A percentile compares a stretch with the other conserved stretches of the same genome.
These are phyloP conservation scores for Apiotrichum sp. DNA, from an alignment of 1,284 basidiomycete genomes.

Conservation along the genomic window DNA sequence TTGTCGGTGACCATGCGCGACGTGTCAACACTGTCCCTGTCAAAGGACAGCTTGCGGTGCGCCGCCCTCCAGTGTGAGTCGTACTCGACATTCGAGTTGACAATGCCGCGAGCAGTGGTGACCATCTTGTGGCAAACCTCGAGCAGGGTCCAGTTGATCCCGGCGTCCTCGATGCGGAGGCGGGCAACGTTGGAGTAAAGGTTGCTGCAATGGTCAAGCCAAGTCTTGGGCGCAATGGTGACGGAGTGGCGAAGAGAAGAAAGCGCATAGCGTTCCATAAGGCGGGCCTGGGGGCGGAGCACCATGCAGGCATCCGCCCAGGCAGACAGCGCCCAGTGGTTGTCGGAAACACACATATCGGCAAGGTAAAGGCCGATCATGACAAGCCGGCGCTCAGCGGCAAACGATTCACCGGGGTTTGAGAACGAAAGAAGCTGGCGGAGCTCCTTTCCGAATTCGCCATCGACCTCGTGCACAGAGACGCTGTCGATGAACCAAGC, in stretches of 20 bases:
- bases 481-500: constrained; percentile 14
- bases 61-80: neutral
- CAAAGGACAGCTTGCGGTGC: neutral
- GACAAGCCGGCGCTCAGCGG: constrained; percentile 7
- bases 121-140: constrained; percentile 8
- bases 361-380: constrained; percentile 8
- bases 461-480: constrained; percentile 10
- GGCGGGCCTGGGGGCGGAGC: neutral
- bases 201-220: constrained; percentile 11
- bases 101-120: constrained; percentile 1
- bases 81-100: neutral
- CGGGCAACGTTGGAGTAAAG: constrained; percentile 7
- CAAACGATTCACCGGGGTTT: constrained; percentile 6
- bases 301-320: constrained; percentile 5
- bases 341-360: constrained; percentile 8
- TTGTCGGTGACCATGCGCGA: constrained; percentile 2
- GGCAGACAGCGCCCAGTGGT: constrained; percentile 1
- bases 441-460: neutral
- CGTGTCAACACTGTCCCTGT: neutral
- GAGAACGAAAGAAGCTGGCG: constrained; percentile 1
- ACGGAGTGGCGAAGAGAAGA: constrained; percentile 3
- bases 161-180: neutral
- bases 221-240: constrained; percentile 6
- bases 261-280: constrained; percentile 7
- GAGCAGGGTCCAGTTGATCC: constrained; percentile 3